A percentile compares a stretch with the other conserved stretches of the same genome.
Evolutionary conservation across 148 eudicot genomes (phyloP).

Genomic region (Fagopyrum esculentum): DNA sequence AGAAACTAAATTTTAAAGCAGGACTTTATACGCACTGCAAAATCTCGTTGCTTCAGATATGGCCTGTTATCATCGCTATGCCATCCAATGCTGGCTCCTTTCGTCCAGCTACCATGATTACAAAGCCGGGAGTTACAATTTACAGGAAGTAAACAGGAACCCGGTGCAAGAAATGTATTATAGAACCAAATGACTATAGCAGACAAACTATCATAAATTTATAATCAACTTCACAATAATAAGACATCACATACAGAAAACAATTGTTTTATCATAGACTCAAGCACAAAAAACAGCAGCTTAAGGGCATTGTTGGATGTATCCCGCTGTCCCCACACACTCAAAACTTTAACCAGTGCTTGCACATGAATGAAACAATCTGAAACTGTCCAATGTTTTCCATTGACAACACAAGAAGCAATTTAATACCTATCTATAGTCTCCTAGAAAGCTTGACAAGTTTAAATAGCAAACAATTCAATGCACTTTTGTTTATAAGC

Average conservation of each 20-base stretch:
- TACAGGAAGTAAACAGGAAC: not conserved
- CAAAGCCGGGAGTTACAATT: constrained; percentile 2
- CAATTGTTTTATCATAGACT: not conserved
- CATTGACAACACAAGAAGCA: not conserved
- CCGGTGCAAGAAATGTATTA: not conserved
- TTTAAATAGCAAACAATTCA: not conserved
- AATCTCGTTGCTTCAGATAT: constrained; percentile 84
- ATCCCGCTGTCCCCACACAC: not conserved
- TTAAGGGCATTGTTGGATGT: not conserved
- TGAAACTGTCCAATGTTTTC: too few species aligned
- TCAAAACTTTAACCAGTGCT: not conserved
- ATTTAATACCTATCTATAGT: not conserved
- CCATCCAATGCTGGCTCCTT: constrained; percentile 99
- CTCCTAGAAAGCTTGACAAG: not conserved
- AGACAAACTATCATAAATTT: not conserved
- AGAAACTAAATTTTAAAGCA: not conserved
- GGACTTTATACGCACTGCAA: constrained; percentile 48
- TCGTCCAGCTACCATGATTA: constrained; percentile 57
- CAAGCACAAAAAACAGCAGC: not conserved
- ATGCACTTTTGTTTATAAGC: not conserved
- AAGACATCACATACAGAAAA: not conserved
- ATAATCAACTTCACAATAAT: not conserved
- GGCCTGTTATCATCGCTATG: constrained; percentile 94
- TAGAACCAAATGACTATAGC: not conserved
- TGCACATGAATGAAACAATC: too few species aligned